Base-by-base conservation (phyloP, 495 filamentous ascomycete species). In the Podospora pseudoanserina region DNA sequence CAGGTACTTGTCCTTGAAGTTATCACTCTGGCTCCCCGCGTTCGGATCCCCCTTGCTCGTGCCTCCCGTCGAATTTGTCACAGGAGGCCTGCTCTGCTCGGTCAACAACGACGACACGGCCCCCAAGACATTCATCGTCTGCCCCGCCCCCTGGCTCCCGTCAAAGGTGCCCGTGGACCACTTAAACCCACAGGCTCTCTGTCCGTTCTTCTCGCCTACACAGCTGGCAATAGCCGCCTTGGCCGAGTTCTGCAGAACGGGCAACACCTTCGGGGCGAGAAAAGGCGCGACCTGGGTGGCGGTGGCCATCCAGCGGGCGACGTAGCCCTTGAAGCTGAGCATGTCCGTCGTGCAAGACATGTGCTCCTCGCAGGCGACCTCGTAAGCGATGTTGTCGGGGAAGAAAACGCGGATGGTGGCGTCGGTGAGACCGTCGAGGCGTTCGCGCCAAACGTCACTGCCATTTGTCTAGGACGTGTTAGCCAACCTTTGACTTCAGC, bases 321-420 rank as follows among this genome's bases (percentile, higher is more conserved):
- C 81, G 79, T 93, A 96, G 44, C 91, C 91, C 79, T 95, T 96
- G 87, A 94, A 96, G 54, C 89, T 91, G 56, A 85, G 84, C 81
- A 93, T 91, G 73, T 95, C 92, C 54, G 87, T 86, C 66, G 91
- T 87, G 80, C 92, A 94, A 1, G 79, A 77, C 72, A 84, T 66
- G 79, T 78, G 68, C 72, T 74, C 77, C 75, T 94, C 92, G 80
- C 92, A 95, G 27, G 86, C 84, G 26, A 85, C 73, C 75, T 95
- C 92, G 71, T 84, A 86, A 26, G 85, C 77, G 7, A 81, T 79
- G 26, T 82, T 79, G 15, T 83, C 69, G 18, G 82, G 75, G 75
- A 86, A 86, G 78, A 94, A 94, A 77, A 86, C 83, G 2, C 84
- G 75, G 63, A 83, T 77, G 13, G 87, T 82, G n/a, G 82, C 80